Evolutionary conservation across 108 stramenopile genomes (phyloP), one percentile per base, ranked within the genome.

Genomic region (Pseudonitzschia multiseries): DNA sequence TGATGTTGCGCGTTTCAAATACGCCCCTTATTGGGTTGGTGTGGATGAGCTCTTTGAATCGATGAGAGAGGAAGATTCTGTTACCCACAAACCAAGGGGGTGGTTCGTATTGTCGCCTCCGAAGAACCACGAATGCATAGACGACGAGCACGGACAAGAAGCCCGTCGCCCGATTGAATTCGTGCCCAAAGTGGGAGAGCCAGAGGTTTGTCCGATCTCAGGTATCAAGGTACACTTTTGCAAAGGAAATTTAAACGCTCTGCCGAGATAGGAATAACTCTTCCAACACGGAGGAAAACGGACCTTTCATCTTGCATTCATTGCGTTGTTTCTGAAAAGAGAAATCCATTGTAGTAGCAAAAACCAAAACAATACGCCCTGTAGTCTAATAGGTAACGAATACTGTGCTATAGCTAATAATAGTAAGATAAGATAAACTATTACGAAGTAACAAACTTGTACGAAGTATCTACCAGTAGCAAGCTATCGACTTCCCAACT

Each of bases 1-100:
- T 73, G 95, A 96, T 71, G 90, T 91, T 57, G 95, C 95, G 14
- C 74, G 95, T 29, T 96, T 96, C 78, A 96, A 98, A 75, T 97
- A 97, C 66, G 78, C 93, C 42, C 96, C 95, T 3, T 96, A 95
- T 83, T 98, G 96, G 96, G 97, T 96, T 20, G 41, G 83, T 18
- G 75, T 97, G 2, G 15, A 74, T 20, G 75, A 71, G 21, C 60
- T 87, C 69, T 87, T 85, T 62, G n/a, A 74, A 26, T 69, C 84
- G 44, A 83, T 83, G 81, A 75, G 75, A 68, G 87, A 81, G 17
- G 9, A 82, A 5, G 97, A 98, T 81, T 67, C 79, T 10, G 89
- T 81, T 24, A 97, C 97, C 1, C 83, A 86, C 15, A 74, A 72
- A 56, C 68, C 88, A 18, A 76, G 99, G 40, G 99, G 99, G 21